phyloP scores from a whole-genome alignment of 1,139 yeast species.

The Lodderomyces margitis region DNA sequence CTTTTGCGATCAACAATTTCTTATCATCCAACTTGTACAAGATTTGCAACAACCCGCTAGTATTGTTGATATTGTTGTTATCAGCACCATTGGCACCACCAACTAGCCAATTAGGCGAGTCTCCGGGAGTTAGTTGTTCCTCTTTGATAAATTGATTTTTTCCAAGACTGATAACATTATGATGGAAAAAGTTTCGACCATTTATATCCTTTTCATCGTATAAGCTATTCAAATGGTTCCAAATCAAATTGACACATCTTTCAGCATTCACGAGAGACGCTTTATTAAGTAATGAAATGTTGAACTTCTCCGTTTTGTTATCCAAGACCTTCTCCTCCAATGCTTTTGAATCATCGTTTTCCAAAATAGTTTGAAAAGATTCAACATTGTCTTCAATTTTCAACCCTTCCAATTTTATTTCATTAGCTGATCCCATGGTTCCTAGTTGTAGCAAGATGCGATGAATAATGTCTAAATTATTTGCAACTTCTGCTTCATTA shows the following conservation, averaged over 20 bases:
- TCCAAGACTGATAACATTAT: constrained; percentile 74
- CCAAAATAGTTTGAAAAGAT: constrained; percentile 29
- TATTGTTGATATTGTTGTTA: constrained; percentile 38
- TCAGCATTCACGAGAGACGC: constrained; percentile 53
- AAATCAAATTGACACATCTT: constrained; percentile 55
- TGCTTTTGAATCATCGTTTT: constrained; percentile 43
- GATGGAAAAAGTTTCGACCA: constrained; percentile 83
- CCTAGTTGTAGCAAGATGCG: constrained; percentile 43
- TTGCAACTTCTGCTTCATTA: constrained; percentile 57
- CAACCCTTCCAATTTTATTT: constrained; percentile 10
- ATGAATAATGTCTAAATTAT: constrained; percentile 56
- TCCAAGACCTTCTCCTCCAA: constrained; percentile 26
- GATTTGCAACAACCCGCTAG: constrained; percentile 24
- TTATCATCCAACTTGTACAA: constrained; percentile 25
- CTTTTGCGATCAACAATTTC: constrained; percentile 63
- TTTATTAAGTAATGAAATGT: constrained; percentile 59
- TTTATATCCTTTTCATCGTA: constrained; percentile 71
- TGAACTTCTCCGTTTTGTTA: constrained; percentile 36
- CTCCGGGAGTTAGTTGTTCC: constrained; percentile 35
- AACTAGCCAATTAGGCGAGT: constrained; percentile 25
- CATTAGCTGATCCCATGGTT: constrained; percentile 20
- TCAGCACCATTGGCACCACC: constrained; percentile 56
- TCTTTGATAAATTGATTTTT: constrained; percentile 39
- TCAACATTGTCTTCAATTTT: constrained; percentile 6
- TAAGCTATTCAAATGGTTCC: constrained; percentile 28